Conservation (phyloP, 1,284 basidiomycete genomes). For the Rhodotorula mucilaginosa region DNA sequence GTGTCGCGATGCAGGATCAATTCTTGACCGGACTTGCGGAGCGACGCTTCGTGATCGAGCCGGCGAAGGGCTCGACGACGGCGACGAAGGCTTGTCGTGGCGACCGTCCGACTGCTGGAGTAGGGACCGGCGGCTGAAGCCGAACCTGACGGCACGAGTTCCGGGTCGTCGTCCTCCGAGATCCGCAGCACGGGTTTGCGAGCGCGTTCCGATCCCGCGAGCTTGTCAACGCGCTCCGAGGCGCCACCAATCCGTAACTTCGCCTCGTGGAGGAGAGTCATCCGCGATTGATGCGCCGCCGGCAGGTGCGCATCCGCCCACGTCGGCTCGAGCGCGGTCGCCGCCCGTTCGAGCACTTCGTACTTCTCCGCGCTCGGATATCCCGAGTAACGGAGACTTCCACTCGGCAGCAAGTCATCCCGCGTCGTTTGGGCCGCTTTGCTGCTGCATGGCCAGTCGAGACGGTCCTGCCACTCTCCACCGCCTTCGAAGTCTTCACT, state of each 20-base stretch:
- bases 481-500: background rate
- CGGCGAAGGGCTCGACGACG: constrained; percentile 21
- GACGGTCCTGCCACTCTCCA: background rate
- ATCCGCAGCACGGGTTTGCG: no score
- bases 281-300: background rate
- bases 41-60: constrained; percentile 15
- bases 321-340: constrained; percentile 17
- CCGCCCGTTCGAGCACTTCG: constrained; percentile 23
- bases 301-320: constrained; percentile 34
- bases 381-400: constrained; percentile 2
- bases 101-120: no score
- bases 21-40: background rate
- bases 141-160: no score
- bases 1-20: background rate
- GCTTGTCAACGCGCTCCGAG: constrained; percentile 9
- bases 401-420: constrained; percentile 18
- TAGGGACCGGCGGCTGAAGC: no score
- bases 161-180: no score
- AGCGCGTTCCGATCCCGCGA: no score
- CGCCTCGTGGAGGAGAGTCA: background rate
- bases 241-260: background rate
- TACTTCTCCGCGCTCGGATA: constrained; percentile 30
- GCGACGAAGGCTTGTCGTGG: constrained; percentile 1
- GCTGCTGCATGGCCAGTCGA: background rate
- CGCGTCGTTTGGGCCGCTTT: constrained; percentile 5